phyloP scores from a whole-genome alignment of 495 filamentous ascomycete species.

The Talaromyces trachyspermus region DNA sequence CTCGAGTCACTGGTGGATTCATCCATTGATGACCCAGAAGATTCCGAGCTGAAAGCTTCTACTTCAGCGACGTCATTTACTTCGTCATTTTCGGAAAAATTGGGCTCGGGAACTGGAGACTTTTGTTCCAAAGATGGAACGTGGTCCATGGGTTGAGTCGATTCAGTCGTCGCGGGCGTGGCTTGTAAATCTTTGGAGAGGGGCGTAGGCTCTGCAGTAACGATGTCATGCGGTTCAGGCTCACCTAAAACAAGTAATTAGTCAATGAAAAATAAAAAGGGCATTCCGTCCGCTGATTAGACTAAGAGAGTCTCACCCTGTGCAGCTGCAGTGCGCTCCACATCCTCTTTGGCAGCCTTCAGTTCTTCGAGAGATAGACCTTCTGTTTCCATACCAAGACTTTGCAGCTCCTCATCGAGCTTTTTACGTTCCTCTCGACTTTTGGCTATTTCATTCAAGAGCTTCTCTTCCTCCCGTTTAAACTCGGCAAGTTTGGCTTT shows the following conservation, averaged over 20 bases:
- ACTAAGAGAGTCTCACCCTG: constrained; percentile 19
- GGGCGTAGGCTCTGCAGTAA: neutral
- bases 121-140: neutral
- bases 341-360: constrained; percentile 28
- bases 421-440: constrained; percentile 28
- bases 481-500: constrained; percentile 45
- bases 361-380: constrained; percentile 33
- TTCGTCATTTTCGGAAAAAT: neutral
- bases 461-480: constrained; percentile 47
- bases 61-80: constrained; percentile 5
- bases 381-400: constrained; percentile 40
- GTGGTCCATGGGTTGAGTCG: neutral
- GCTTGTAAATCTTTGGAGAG: neutral
- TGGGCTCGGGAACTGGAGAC: neutral
- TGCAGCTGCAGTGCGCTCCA: constrained; percentile 17
- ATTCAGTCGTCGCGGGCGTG: neutral
- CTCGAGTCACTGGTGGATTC: constrained; percentile 27
- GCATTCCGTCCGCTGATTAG: neutral
- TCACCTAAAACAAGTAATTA: neutral
- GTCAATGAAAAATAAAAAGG: neutral
- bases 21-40: constrained; percentile 35
- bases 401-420: constrained; percentile 49
- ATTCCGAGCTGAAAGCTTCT: constrained; percentile 15
- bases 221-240: neutral
- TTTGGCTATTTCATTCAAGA: constrained; percentile 52